Percentiles rank a stretch among this genome's conserved stretches.
Evolutionary conservation across 176 grass and related monocot genomes (phyloP).

Genomic region (Hsuehochloa calcarea): DNA sequence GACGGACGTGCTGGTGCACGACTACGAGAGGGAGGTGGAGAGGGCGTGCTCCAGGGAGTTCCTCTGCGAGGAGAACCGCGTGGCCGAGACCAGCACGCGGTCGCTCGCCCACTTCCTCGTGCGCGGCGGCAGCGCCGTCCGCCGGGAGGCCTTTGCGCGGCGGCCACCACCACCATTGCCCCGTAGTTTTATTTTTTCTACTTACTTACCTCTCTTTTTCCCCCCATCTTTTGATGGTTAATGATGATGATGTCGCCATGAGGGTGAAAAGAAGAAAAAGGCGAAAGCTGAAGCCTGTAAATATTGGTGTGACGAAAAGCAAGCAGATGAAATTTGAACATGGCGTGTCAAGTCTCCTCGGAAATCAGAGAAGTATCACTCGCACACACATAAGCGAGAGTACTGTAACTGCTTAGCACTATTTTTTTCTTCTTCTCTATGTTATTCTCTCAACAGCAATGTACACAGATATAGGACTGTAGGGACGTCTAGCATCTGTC

Average conservation of each 20-base stretch:
- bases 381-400: too few relatives aligned
- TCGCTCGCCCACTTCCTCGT: slow-evolving; percentile 80
- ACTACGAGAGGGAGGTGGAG: slow-evolving; percentile 86
- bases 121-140: slow-evolving; percentile 32
- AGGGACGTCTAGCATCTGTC: too few relatives aligned
- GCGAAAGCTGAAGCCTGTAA: slow-evolving; percentile 7
- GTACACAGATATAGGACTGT: too few relatives aligned
- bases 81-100: slow-evolving; percentile 33
- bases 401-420: too few relatives aligned
- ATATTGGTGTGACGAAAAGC: slow-evolving; percentile 6
- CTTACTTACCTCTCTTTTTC: not conserved
- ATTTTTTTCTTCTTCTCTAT: too few relatives aligned
- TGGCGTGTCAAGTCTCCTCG: too few relatives aligned
- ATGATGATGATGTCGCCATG: slow-evolving; percentile 19
- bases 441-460: too few relatives aligned
- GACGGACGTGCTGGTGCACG: slow-evolving; percentile 87
- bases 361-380: too few relatives aligned
- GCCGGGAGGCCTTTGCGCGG: slow-evolving; percentile 55
- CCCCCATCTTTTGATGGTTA: not conserved
- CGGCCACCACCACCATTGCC: not conserved
- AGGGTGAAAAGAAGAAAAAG: not conserved
- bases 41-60: slow-evolving; percentile 74
- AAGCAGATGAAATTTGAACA: not conserved
- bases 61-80: slow-evolving; percentile 74
- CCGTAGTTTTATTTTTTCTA: slow-evolving; percentile 16